phyloP scores from a whole-genome alignment of 805 yeast species.

The Ogataea pignaliae region DNA sequence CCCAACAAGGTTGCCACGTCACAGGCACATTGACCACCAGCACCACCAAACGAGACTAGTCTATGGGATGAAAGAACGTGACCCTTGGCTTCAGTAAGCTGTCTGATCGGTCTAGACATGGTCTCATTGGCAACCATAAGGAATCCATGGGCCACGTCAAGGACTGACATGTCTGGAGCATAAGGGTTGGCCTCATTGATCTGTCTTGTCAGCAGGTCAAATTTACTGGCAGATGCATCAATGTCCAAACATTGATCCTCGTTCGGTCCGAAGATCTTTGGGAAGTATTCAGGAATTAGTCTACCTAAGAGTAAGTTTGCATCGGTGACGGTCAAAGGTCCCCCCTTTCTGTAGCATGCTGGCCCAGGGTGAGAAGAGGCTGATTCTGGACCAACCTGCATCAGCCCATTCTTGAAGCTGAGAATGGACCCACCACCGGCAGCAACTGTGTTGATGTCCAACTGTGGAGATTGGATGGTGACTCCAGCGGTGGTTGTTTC shows the following conservation, averaged over 20 bases:
- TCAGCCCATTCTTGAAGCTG: slow-evolving; percentile 64
- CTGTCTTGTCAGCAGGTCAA: slow-evolving; percentile 45
- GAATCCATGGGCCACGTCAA: slow-evolving; percentile 78
- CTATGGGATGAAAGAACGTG: slow-evolving; percentile 60
- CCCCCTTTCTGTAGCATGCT: slow-evolving; percentile 79
- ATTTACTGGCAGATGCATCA: slow-evolving; percentile 45
- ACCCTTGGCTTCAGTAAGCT: slow-evolving; percentile 82
- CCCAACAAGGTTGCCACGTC: slow-evolving; percentile 72
- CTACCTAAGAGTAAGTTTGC: slow-evolving; percentile 75
- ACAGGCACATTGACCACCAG: slow-evolving; percentile 89
- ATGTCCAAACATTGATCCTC: slow-evolving; percentile 67
- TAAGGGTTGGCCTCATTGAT: slow-evolving; percentile 52
- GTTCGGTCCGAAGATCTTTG: slow-evolving; percentile 77
- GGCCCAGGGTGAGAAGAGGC: slow-evolving; percentile 92
- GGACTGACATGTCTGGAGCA: slow-evolving; percentile 40
- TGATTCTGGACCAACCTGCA: slow-evolving; percentile 82
- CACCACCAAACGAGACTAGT: slow-evolving; percentile 86
- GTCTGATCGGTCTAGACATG: slow-evolving; percentile 88
- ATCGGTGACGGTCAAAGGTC: slow-evolving; percentile 81
- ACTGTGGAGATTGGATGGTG: slow-evolving; percentile 78
- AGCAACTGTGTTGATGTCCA: slow-evolving; percentile 78
- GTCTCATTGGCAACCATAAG: slow-evolving; percentile 79
- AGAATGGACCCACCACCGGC: slow-evolving; percentile 81
- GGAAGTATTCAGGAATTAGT: slow-evolving; percentile 68
- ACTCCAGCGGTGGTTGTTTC: slow-evolving; percentile 84